Percentiles rank a stretch among this genome's conserved stretches.
These are phyloP conservation scores for Cytospora leucostoma DNA, from an alignment of 2,329 filamentous ascomycete genomes.

Conservation along the genomic window DNA sequence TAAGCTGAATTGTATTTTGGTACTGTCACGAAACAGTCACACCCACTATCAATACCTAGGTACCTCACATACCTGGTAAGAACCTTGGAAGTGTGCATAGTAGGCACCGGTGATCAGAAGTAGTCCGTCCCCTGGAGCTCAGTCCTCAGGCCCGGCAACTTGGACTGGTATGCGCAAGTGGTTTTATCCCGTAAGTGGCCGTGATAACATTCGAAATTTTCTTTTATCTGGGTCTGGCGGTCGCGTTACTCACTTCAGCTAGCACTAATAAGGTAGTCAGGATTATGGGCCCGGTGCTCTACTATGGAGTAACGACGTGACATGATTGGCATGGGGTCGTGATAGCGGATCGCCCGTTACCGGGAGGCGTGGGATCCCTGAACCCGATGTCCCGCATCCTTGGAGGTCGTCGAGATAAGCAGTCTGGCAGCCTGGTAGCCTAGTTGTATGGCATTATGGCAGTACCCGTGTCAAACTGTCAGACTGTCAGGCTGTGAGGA, in stretches of 20 bases:
- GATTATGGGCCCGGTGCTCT: neutral
- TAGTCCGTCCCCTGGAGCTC: too few species aligned
- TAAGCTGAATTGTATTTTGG: neutral
- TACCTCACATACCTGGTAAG: too few species aligned
- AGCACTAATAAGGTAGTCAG: conserved; percentile 9
- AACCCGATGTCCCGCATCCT: neutral
- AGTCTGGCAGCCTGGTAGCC: conserved; percentile 1
- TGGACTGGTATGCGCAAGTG: neutral
- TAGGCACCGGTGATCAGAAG: too few species aligned
- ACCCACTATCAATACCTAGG: too few species aligned
- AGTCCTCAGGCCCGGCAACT: too few species aligned
- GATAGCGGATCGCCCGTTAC: conserved; percentile 16
- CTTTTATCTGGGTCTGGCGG: conserved; percentile 17
- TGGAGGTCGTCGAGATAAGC: conserved; percentile 21
- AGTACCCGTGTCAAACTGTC: neutral
- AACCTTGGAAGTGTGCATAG: too few species aligned
- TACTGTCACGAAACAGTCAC: too few species aligned
- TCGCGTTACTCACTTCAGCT: neutral
- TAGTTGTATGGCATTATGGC: conserved; percentile 6
- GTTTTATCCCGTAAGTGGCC: neutral
- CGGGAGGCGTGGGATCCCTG: neutral
- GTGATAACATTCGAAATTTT: conserved; percentile 12
- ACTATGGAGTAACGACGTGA: neutral
- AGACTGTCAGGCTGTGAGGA: neutral
- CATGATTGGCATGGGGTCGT: conserved; percentile 10